Base-by-base conservation (phyloP, 176 grass and related monocot species). In the Oryza officinalis region DNA sequence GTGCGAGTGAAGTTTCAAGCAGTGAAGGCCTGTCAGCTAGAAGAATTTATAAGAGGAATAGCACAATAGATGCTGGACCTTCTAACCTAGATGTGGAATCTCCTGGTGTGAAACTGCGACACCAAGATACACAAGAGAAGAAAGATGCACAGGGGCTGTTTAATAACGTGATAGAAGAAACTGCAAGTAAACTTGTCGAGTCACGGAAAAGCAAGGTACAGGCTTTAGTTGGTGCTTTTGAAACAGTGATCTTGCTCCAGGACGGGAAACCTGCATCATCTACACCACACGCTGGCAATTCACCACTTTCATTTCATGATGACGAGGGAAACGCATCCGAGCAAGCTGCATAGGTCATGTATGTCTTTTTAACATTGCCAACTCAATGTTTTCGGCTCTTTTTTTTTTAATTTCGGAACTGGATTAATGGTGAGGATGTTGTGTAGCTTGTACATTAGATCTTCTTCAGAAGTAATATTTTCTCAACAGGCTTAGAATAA, bases 91-190 rank as follows among this genome's bases (percentile, higher is more conserved):
- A 85, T 50, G 37, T 81, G 69, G 80, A 91, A 86, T 85, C 89
- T 66, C 78, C 86, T 35, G 75, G 72, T 78, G 71, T 94, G 57
- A 85, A 90, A 72, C 74, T 99, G 85, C 86, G 81, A 65, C 96
- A 94, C 80, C 91, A 96, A 83, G 93, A 90, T 54, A 45, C 76
- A 67, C 84, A 88, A 67, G 96, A 90, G 73, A 92, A 91, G 80
- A 98, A 99, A 86, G 96, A 96, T 80, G 80, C 83, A 26, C 91
- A 90, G 77, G 84, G 91, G 33, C 84, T 99, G 64, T 99, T 99
- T 80, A 99, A 99, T 79, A 99, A 96, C 78, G 91, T 99, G 77
- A 99, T 99, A 26, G 89, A 98, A 92, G 91, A 94, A 91, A 98
- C 96, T 49, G 91, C 93, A 75, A 94, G 91, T 72, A 95, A 95